A percentile compares a stretch with the other conserved stretches of the same genome.
phyloP scores from a whole-genome alignment of 148 eudicot genomes.

The Arctostaphylos glauca region DNA sequence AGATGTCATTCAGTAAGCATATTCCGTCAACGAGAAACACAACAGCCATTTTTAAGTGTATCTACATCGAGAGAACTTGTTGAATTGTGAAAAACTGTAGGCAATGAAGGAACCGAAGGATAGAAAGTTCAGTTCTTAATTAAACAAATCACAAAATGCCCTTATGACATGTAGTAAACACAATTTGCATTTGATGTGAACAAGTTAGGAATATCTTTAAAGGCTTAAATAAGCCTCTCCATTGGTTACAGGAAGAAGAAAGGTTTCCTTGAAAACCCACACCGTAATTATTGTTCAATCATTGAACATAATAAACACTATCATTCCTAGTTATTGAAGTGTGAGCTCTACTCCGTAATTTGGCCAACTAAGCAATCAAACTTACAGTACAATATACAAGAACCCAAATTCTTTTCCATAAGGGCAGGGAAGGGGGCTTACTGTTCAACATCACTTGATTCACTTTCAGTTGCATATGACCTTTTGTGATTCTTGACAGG shows the following conservation, averaged over 20 bases:
- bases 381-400: background rate
- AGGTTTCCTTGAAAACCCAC: background rate
- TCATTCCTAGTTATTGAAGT: background rate
- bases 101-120: background rate
- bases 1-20: background rate
- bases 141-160: background rate
- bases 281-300: background rate
- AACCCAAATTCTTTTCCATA: background rate
- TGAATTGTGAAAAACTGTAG: background rate
- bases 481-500: constrained; percentile 51
- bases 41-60: background rate
- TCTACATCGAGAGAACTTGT: background rate
- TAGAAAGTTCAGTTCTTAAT: background rate
- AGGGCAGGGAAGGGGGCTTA: constrained; percentile 32
- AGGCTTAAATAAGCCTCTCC: background rate
- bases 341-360: background rate
- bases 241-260: background rate
- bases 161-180: background rate
- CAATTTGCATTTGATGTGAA: background rate
- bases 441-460: constrained; percentile 61
- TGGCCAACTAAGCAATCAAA: background rate
- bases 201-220: no score
- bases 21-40: background rate
- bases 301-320: background rate
- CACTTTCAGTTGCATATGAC: constrained; percentile 35